Base-by-base conservation (phyloP, 768 basidiomycete genomes). In the Ephemerocybe angulata region DNA sequence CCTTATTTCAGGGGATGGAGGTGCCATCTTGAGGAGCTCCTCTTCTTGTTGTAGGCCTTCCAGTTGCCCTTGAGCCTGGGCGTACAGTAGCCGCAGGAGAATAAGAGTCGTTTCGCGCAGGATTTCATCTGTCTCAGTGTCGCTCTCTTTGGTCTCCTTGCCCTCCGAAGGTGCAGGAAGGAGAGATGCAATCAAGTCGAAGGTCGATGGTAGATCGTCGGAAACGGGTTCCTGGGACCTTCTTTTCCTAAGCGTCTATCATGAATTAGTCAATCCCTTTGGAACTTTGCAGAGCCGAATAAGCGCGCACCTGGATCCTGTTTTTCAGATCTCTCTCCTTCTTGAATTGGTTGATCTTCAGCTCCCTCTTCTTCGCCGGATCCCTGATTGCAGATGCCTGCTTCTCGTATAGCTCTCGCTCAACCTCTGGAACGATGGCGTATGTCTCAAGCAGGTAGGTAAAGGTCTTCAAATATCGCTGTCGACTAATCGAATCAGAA, bases 281-380 rank as follows among this genome's bases (percentile, higher is more conserved):
- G 35, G 30, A 21, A 30, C 13, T 55, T 41, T 12, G 28, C 29
- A 30, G 4, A 38, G n/a, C 7, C 17, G 31, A n/a, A 28, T 25
- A 33, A 10, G 1, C 19, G 65, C 71, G 46, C 52, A 90, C 92
- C 71, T 92, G 81, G 25, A 98, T 82, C 54, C 79, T 79, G 19
- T 71, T 70, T 52, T 84, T 81, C 27, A 98, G 70, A 31, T 89
- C 87, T 68, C 90, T 95, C 70, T 96, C 93, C 54, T 83, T 81
- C 69, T 87, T 85, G 69, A 84, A 98, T 65, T 95, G 94, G 57
- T 83, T 85, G 59, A 99, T 97, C 75, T 97, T 99, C 30, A 86
- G 68, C 60, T 96, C 93, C 60, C 97, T 74, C 53, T 88, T 78
- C 64, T 79, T 82, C 1, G 83, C 80, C 19, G 86, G 80, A 67